These are phyloP conservation scores for Acmispon strigosus DNA, from an alignment of 306 rosid genomes.

Conservation along the genomic window DNA sequence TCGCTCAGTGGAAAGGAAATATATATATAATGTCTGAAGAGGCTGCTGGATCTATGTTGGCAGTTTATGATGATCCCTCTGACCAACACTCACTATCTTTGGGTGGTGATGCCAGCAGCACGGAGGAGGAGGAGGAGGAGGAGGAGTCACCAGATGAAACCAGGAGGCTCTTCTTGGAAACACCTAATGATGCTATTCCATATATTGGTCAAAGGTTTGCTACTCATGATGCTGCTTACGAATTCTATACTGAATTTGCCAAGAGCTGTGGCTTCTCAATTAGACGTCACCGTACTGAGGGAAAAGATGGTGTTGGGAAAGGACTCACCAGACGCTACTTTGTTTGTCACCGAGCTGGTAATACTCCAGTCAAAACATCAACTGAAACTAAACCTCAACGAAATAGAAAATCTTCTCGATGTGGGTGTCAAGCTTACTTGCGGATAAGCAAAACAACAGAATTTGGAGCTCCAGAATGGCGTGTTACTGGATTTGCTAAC, in stretches of 20 bases:
- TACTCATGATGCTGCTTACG: constrained; percentile 90
- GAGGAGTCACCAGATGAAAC: constrained; percentile 84
- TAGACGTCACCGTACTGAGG: constrained; percentile 90
- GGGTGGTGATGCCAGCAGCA: constrained; percentile 71
- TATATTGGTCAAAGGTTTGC: constrained; percentile 83
- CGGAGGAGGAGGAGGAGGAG: no score
- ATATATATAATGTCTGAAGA: constrained; percentile 65
- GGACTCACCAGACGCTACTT: constrained; percentile 95
- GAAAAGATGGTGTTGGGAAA: constrained; percentile 92
- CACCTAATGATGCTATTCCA: constrained; percentile 40
- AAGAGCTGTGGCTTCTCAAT: constrained; percentile 85
- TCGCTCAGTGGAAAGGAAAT: no score
- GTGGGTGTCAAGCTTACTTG: constrained; percentile 94
- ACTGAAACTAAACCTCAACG: constrained; percentile 82
- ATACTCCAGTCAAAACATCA: constrained; percentile 69
- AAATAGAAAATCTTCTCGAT: constrained; percentile 86
- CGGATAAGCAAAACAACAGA: constrained; percentile 86
- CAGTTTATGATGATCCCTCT: constrained; percentile 77
- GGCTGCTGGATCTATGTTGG: constrained; percentile 63
- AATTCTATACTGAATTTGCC: constrained; percentile 80
- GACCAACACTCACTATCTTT: constrained; percentile 73
- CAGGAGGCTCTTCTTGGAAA: constrained; percentile 60
- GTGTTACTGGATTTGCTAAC: constrained; percentile 88
- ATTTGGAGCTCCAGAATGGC: constrained; percentile 84
- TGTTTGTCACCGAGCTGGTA: constrained; percentile 96